phyloP scores from a whole-genome alignment of 1,139 yeast species.

The Komagataea norvegica region DNA sequence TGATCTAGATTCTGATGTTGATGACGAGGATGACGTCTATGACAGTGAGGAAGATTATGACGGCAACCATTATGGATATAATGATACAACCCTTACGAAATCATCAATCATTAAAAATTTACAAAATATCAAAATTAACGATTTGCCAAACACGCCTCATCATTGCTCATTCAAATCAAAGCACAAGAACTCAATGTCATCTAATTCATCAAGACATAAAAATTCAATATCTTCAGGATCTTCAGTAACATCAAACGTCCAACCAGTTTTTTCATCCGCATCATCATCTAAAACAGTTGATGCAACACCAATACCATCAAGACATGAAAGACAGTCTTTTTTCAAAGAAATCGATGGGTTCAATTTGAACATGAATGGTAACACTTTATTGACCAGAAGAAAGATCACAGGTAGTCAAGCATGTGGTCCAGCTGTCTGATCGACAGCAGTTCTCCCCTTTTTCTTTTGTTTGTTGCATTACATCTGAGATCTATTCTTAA shows the following conservation, averaged over 20 bases:
- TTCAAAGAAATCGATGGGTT: slow-evolving; percentile 30
- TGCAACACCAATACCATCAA: neutral
- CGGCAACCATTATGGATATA: no score
- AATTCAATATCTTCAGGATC: neutral
- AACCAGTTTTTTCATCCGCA: no score
- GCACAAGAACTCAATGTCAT: slow-evolving; percentile 6
- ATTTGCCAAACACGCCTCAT: slow-evolving; percentile 8
- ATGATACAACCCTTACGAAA: slow-evolving; percentile 7
- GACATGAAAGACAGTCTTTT: neutral
- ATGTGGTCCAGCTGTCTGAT: slow-evolving; percentile 13
- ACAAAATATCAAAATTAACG: slow-evolving; percentile 7
- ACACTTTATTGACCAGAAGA: slow-evolving; percentile 58
- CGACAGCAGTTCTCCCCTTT: no score
- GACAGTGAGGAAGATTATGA: no score
- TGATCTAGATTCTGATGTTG: slow-evolving; percentile 16
- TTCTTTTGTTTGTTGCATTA: no score
- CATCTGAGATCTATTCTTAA: no score
- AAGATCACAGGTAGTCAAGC: slow-evolving; percentile 24
- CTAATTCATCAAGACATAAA: neutral
- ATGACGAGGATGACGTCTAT: slow-evolving; percentile 17
- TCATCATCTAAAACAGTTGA: neutral
- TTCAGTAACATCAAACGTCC: no score
- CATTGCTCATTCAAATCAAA: slow-evolving; percentile 5
- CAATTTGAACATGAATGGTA: slow-evolving; percentile 52
- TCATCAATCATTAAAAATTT: slow-evolving; percentile 20